phyloP scores from a whole-genome alignment of 23 red algal species.

The Gracilaria vermiculophylla region DNA sequence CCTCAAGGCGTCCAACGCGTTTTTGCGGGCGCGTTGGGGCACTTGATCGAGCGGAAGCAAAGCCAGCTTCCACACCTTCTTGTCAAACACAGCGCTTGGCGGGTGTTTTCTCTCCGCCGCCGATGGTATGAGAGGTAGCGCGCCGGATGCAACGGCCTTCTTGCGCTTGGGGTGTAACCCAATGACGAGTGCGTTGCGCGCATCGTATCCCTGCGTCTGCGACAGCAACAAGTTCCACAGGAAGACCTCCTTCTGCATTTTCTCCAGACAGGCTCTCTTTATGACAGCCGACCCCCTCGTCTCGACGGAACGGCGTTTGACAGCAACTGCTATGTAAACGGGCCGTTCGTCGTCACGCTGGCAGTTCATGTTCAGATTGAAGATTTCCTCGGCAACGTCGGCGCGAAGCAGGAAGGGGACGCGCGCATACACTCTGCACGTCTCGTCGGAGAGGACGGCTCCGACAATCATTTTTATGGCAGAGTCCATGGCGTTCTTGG shows the following conservation, averaged over 20 bases:
- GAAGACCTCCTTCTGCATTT: constrained; percentile 16
- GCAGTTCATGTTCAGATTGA: not conserved
- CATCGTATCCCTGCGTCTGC: not conserved
- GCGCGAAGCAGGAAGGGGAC: constrained; percentile 21
- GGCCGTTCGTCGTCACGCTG: not conserved
- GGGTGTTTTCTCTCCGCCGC: not conserved
- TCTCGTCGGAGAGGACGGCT: not conserved
- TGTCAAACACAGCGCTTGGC: not conserved
- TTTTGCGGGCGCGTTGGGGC: not conserved
- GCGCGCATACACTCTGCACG: not conserved
- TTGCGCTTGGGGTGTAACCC: constrained; percentile 44
- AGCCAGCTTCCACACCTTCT: constrained; percentile 26
- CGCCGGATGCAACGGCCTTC: constrained; percentile 27
- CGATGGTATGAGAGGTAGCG: not conserved
- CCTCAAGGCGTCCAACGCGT: constrained; percentile 28
- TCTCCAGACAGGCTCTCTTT: not conserved
- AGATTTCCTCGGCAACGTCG: constrained; percentile 5
- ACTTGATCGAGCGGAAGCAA: not conserved
- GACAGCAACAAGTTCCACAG: constrained; percentile 25
- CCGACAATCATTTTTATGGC: constrained; percentile 8
- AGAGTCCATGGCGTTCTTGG: not conserved
- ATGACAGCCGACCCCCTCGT: not conserved
- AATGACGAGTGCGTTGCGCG: not conserved
- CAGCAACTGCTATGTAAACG: constrained; percentile 9
- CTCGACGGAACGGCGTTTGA: constrained; percentile 35